Conservation (phyloP, 768 basidiomycete genomes). For the Ephemerocybe angulata region DNA sequence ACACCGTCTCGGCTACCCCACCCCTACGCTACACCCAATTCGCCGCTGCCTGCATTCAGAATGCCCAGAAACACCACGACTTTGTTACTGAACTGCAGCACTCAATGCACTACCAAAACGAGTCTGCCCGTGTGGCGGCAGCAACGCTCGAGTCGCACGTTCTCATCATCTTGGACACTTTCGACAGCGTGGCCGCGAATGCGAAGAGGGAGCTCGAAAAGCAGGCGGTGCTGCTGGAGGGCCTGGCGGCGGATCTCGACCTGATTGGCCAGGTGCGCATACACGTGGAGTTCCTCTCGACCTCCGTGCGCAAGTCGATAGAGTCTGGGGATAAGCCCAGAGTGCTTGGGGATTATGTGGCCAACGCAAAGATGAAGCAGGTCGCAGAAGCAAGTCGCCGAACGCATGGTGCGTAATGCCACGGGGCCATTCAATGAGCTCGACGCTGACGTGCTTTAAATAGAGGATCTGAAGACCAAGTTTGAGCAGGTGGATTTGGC, state of each 20-base stretch:
- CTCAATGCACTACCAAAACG: slow-evolving; percentile 61
- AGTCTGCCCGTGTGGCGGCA: slow-evolving; percentile 71
- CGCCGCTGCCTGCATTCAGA: slow-evolving; percentile 61
- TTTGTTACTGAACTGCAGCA: slow-evolving; percentile 48
- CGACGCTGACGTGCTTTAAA: neutral
- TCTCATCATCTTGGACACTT: slow-evolving; percentile 66
- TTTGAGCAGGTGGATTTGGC: slow-evolving; percentile 53
- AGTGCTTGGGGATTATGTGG: slow-evolving; percentile 79
- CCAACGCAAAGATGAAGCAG: slow-evolving; percentile 71
- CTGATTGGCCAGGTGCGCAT: slow-evolving; percentile 64
- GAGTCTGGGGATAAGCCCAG: slow-evolving; percentile 66
- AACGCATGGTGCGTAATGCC: slow-evolving; percentile 59
- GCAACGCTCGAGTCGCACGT: slow-evolving; percentile 68
- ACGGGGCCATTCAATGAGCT: neutral
- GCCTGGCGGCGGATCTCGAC: slow-evolving; percentile 68
- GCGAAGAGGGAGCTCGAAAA: slow-evolving; percentile 64
- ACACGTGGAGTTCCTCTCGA: slow-evolving; percentile 73
- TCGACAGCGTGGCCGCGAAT: slow-evolving; percentile 54
- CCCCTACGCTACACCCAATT: slow-evolving; percentile 66
- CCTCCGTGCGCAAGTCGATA: slow-evolving; percentile 61
- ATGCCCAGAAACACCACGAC: slow-evolving; percentile 63
- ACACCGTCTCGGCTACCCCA: slow-evolving; percentile 63
- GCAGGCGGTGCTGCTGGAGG: slow-evolving; percentile 59
- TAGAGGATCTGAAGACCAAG: slow-evolving; percentile 57
- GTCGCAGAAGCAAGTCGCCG: slow-evolving; percentile 69